Evolutionary conservation across 108 stramenopile species (phyloP).

Genomic region (Nitzschia sp.): DNA sequence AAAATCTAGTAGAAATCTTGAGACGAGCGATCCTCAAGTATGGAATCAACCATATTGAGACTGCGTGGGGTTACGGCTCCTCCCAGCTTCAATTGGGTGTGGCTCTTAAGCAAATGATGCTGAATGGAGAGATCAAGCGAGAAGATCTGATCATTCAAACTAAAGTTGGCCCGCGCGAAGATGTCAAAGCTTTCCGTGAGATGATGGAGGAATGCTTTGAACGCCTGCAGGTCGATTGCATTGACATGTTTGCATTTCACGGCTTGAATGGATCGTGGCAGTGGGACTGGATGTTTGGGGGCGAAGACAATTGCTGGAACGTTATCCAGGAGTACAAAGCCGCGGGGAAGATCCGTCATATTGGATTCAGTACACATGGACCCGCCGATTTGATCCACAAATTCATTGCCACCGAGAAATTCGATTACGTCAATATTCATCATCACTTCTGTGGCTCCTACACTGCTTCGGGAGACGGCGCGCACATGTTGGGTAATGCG

Average conservation of each 20-base stretch:
- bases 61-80: conserved; percentile 81
- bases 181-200: conserved; percentile 49
- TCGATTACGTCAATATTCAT: conserved; percentile 88
- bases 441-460: conserved; percentile 89
- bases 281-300: conserved; percentile 62
- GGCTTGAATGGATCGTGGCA: conserved; percentile 74
- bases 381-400: conserved; percentile 65
- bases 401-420: conserved; percentile 71
- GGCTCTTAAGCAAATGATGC: conserved; percentile 72
- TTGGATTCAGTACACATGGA: conserved; percentile 90
- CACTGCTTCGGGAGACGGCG: conserved; percentile 70
- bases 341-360: conserved; percentile 73
- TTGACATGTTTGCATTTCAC: conserved; percentile 89
- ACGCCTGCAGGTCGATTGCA: conserved; percentile 70
- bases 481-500: conserved; percentile 54
- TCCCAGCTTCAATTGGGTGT: conserved; percentile 79
- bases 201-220: conserved; percentile 57
- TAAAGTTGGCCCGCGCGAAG: conserved; percentile 57
- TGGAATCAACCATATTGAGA: conserved; percentile 94
- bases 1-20: conserved; percentile 71
- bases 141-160: conserved; percentile 91
- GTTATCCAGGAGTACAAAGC: conserved; percentile 61
- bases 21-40: conserved; percentile 55
- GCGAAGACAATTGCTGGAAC: conserved; percentile 43
- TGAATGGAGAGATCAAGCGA: conserved; percentile 59